phyloP scores from a whole-genome alignment of 805 yeast species.

The Nakazawaea ernobii region DNA sequence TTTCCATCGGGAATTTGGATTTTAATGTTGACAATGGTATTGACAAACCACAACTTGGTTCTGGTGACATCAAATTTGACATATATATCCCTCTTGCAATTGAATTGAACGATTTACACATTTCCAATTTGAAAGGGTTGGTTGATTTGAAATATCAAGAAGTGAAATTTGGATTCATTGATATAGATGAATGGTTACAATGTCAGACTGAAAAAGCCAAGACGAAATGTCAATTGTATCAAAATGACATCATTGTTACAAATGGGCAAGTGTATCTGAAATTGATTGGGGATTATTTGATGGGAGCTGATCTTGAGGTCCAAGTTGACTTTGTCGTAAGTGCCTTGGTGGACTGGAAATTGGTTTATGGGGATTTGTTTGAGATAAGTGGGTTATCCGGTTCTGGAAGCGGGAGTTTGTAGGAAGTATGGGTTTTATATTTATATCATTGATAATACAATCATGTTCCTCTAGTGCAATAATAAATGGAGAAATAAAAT shows the following conservation, averaged over 20 bases:
- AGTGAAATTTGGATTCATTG: constrained; percentile 3
- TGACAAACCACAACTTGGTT: background rate
- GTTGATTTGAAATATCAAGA: constrained; percentile 2
- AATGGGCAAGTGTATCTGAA: constrained; percentile 1
- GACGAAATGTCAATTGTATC: background rate
- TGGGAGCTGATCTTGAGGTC: background rate
- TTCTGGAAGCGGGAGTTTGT: constrained; percentile 5
- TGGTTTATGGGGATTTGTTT: background rate
- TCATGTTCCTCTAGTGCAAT: too few relatives aligned
- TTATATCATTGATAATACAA: too few relatives aligned
- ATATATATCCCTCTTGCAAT: background rate
- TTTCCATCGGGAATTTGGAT: constrained; percentile 1
- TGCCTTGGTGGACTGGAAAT: background rate
- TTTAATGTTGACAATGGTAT: constrained; percentile 8
- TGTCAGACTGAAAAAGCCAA: background rate
- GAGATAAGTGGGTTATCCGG: constrained; percentile 7
- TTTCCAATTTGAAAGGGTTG: background rate
- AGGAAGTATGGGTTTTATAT: background rate
- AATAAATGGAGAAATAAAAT: too few relatives aligned
- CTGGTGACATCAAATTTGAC: constrained; percentile 2
- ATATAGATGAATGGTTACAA: background rate
- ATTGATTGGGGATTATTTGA: constrained; percentile 6
- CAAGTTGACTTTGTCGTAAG: constrained; percentile 1
- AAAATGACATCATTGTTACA: constrained; percentile 6
- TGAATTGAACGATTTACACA: background rate